Base-by-base conservation (phyloP, 2,329 filamentous ascomycete genomes). In the Aspergillus melleus region DNA sequence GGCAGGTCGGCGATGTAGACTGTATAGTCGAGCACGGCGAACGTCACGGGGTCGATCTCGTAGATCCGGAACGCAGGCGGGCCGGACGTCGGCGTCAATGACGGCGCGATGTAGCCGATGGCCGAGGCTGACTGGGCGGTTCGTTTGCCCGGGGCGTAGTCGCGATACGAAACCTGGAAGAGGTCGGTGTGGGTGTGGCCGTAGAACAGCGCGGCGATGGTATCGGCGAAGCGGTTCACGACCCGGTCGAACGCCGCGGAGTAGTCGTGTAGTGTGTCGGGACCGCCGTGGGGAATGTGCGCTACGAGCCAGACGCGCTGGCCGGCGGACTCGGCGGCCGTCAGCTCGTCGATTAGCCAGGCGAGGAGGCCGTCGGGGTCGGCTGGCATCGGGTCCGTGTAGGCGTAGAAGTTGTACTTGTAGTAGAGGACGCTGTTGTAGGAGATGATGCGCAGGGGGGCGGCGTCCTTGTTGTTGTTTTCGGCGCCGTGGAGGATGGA, bases 361-460 rank as follows among this genome's bases (percentile, higher is more conserved):
- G 76, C 72, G 3, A 87, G 74, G 67, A 86, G 80, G 12, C 76
- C 76, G 66, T 79, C 79, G 2, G 84, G 84, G 65, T 86, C 84
- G 12, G 70, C 70, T 50, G 81, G 72, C 75, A 84, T 80, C 1
- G 77, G 74, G 50, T 80, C 76, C 61, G 81, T 76, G 65, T 84
- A 87, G 39, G 84, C 69, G 74, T 80, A 83, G 68, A 83, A 84
- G 74, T 88, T 87, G 61, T 80, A 73, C n/a, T 77, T 79, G 70
- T 87, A 87, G 72, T 83, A 86, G 61, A 86, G 71, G 68, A 86
- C 85, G 19, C 83, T 86, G 75, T 84, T 86, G 65, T 87, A 75
- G 4, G 84, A 85, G 66, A 87, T 86, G 65, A 88, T 73, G 24
- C 83, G 79, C 26, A 87, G 73, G 26, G 26, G 26, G 26, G 26